These are phyloP conservation scores for Hanseniaspora taiwanica DNA, from an alignment of 805 yeast genomes.

Conservation along the genomic window DNA sequence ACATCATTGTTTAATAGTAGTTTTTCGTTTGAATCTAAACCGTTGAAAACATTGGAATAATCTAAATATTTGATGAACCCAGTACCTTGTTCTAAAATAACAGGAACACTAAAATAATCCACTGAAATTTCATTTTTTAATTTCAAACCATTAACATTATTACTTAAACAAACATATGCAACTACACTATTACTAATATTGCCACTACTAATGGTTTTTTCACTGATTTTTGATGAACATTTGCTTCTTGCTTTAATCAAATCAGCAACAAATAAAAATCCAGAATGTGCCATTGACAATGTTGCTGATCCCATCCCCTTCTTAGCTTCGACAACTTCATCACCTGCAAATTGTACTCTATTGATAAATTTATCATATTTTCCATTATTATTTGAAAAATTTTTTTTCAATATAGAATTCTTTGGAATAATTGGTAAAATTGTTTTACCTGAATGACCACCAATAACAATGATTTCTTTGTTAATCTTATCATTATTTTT, in stretches of 20 bases:
- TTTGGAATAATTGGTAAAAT: conserved; percentile 60
- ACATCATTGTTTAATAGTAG: conserved; percentile 39
- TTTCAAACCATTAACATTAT: conserved; percentile 34
- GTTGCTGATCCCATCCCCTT: conserved; percentile 79
- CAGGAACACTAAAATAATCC: conserved; percentile 51
- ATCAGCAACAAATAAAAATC: conserved; percentile 59
- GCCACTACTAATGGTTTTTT: too few relatives aligned
- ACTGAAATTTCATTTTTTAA: conserved; percentile 29
- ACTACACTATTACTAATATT: conserved; percentile 29
- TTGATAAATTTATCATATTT: conserved; percentile 50
- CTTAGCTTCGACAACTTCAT: conserved; percentile 77
- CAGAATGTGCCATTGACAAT: conserved; percentile 77
- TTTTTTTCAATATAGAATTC: conserved; percentile 30
- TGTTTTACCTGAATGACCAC: conserved; percentile 79
- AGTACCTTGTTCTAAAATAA: conserved; percentile 29
- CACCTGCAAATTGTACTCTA: conserved; percentile 81
- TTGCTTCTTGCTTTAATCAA: conserved; percentile 43
- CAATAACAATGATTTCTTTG: conserved; percentile 60
- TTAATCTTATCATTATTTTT: conserved; percentile 26
- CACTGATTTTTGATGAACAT: conserved; percentile 11
- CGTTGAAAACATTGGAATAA: conserved; percentile 26
- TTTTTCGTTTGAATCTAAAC: conserved; percentile 33
- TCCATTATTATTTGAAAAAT: conserved; percentile 28
- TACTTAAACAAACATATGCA: conserved; percentile 42
- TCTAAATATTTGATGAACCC: conserved; percentile 43